Conservation (phyloP, 345 rosid species). For the Reutealis trisperma region DNA sequence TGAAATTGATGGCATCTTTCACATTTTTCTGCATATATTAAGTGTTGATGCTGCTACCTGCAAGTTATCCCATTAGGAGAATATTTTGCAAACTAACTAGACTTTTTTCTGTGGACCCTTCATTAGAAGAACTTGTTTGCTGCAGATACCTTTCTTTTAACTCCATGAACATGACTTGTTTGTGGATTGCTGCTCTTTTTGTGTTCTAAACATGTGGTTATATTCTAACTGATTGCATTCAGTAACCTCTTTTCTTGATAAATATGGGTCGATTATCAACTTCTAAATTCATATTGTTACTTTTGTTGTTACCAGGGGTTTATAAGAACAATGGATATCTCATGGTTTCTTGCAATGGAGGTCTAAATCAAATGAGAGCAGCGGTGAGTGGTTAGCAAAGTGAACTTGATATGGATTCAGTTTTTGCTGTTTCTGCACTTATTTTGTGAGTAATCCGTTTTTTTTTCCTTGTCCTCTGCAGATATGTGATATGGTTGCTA, state of each 20-base stretch:
- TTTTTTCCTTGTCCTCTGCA: constrained; percentile 27
- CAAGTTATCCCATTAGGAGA: constrained; percentile 4
- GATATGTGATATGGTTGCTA: constrained; percentile 93
- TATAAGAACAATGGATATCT: constrained; percentile 95
- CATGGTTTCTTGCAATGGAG: constrained; percentile 93
- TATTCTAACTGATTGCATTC: not conserved
- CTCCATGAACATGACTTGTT: not conserved
- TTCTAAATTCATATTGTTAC: not conserved
- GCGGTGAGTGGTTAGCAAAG: constrained; percentile 52
- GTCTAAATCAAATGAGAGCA: constrained; percentile 94
- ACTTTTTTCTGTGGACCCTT: not conserved
- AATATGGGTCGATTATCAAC: too few species aligned
- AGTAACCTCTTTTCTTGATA: not conserved
- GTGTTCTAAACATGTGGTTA: not conserved
- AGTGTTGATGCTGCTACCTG: constrained; percentile 12
- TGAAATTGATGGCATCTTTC: not conserved
- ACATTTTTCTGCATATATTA: not conserved
- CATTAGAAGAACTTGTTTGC: not conserved
- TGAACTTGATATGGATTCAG: not conserved
- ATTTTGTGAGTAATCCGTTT: not conserved
- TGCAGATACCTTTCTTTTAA: constrained; percentile 5
- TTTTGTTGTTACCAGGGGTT: constrained; percentile 52
- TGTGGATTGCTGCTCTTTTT: not conserved
- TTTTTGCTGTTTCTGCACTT: constrained; percentile 1
- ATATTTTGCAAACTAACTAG: not conserved